These are phyloP conservation scores for Penicillium psychrofluorescens DNA, from an alignment of 495 filamentous ascomycete genomes.

Conservation along the genomic window DNA sequence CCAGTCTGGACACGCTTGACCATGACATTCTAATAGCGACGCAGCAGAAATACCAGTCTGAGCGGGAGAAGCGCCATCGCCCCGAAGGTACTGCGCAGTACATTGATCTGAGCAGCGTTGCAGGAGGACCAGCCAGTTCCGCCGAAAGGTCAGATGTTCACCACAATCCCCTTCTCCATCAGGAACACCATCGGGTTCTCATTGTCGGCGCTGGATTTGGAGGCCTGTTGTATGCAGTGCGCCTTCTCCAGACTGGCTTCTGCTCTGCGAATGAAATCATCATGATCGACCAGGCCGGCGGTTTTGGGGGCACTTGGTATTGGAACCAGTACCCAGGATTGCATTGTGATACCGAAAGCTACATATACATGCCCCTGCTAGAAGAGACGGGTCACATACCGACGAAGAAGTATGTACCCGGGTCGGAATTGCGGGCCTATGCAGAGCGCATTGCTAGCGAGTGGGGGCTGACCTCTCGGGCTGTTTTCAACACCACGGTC, in stretches of 20 bases:
- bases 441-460: slow-evolving; percentile 16
- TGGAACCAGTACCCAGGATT: slow-evolving; percentile 28
- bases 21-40: no score
- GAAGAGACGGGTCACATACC: slow-evolving; percentile 53
- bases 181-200: slow-evolving; percentile 6
- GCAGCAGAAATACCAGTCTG: not conserved
- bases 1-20: no score
- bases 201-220: slow-evolving; percentile 39
- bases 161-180: not conserved
- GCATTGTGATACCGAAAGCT: slow-evolving; percentile 19
- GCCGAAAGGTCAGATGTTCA: no score
- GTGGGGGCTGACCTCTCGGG: slow-evolving; percentile 37
- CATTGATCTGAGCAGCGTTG: not conserved
- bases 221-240: slow-evolving; percentile 39
- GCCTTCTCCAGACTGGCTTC: slow-evolving; percentile 38
- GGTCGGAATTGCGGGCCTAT: slow-evolving; percentile 13
- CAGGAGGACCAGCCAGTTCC: no score
- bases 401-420: slow-evolving; percentile 17
- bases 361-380: slow-evolving; percentile 40
- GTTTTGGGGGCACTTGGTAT: slow-evolving; percentile 45
- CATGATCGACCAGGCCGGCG: slow-evolving; percentile 39
- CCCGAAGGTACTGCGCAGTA: slow-evolving; percentile 1
- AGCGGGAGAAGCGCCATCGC: not conserved
- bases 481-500: slow-evolving; percentile 28
- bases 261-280: slow-evolving; percentile 31